phyloP scores from a whole-genome alignment of 2,329 filamentous ascomycete genomes.

The Ceratocystis papillata region DNA sequence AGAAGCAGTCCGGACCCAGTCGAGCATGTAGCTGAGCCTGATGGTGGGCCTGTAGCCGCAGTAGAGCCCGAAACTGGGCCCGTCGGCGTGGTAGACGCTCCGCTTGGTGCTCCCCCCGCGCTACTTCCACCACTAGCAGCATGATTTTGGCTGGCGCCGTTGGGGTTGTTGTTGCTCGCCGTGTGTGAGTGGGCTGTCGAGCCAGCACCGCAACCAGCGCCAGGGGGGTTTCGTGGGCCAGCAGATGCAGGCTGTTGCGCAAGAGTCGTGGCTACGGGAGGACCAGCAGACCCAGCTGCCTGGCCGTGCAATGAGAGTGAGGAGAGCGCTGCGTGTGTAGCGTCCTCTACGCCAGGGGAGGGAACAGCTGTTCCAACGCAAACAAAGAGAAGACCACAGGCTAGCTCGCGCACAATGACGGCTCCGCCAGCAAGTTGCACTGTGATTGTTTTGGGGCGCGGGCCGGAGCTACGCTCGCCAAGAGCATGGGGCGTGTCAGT shows the following conservation, averaged over 20 bases:
- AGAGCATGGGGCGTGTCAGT: neutral
- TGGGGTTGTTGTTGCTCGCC: neutral
- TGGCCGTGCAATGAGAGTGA: constrained; percentile 18
- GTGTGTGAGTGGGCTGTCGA: neutral
- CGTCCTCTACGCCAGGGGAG: constrained; percentile 24
- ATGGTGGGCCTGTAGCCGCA: neutral
- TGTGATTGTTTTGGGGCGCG: constrained; percentile 37
- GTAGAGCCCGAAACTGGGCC: constrained; percentile 23
- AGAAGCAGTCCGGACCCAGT: constrained; percentile 27
- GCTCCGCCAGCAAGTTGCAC: constrained; percentile 50
- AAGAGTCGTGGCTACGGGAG: neutral
- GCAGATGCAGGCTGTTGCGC: neutral
- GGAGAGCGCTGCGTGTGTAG: constrained; percentile 8
- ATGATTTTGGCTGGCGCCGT: neutral
- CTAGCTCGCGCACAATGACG: constrained; percentile 47
- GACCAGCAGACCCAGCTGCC: neutral
- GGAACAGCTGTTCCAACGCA: constrained; percentile 41
- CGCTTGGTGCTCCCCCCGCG: neutral
- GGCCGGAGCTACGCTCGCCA: constrained; percentile 1
- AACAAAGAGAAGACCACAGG: constrained; percentile 51
- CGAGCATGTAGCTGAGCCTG: constrained; percentile 23
- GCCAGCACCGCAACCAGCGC: neutral
- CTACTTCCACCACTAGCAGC: neutral
- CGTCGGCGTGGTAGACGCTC: neutral
- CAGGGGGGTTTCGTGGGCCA: neutral